Conservation (phyloP, 257 asterid species). For the Penstemon davidsonii region DNA sequence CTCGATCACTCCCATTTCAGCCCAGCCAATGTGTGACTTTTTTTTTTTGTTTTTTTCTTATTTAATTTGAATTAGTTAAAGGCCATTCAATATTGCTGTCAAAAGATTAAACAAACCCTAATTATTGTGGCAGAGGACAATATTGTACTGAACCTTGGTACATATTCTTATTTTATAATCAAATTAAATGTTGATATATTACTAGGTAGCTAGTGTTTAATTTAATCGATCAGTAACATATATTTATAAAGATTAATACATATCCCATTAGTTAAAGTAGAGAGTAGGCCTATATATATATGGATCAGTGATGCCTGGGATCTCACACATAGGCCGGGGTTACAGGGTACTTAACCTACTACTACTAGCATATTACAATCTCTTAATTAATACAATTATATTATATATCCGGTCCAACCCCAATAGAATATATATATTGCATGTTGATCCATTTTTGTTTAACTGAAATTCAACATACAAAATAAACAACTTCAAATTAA, state of each 20-base stretch:
- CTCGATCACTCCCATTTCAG: too few relatives aligned
- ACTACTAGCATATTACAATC: slow-evolving; percentile 23
- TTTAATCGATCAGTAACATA: slow-evolving; percentile 25
- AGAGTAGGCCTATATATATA: slow-evolving; percentile 33
- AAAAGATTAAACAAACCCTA: slow-evolving; percentile 23
- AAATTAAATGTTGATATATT: neutral
- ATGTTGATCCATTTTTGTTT: too few relatives aligned
- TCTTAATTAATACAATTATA: too few relatives aligned
- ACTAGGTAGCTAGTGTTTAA: slow-evolving; percentile 1
- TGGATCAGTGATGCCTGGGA: slow-evolving; percentile 71
- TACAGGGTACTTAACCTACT: slow-evolving; percentile 4
- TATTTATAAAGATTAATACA: slow-evolving; percentile 15
- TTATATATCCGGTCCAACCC: too few relatives aligned
- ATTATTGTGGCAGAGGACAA: slow-evolving; percentile 42
- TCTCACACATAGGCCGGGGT: slow-evolving; percentile 39
- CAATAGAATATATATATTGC: too few relatives aligned
- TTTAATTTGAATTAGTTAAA: neutral
- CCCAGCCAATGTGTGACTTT: slow-evolving; percentile 4
- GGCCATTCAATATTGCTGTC: slow-evolving; percentile 27
- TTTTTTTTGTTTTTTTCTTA: neutral
- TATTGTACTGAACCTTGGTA: slow-evolving; percentile 29
- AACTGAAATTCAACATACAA: too few relatives aligned
- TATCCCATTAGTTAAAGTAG: slow-evolving; percentile 33
- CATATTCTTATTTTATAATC: slow-evolving; percentile 16
- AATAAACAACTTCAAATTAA: too few relatives aligned